These are phyloP conservation scores for Salicornia ramosissima DNA, from an alignment of 148 eudicot species.

Conservation along the genomic window DNA sequence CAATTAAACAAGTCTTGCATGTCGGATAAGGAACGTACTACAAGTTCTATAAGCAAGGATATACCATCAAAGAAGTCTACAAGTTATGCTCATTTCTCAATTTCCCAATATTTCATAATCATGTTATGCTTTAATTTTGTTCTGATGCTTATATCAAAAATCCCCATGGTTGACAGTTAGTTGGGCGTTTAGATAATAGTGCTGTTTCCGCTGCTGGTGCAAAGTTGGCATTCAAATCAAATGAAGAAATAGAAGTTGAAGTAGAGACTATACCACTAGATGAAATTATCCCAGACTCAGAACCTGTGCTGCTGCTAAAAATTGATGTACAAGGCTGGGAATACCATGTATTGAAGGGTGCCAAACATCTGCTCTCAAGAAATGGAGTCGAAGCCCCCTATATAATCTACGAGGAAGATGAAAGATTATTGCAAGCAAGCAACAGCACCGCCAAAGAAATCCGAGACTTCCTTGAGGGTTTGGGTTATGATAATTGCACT, in stretches of 20 bases:
- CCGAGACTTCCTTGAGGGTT: conserved; percentile 55
- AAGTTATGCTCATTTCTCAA: too few species aligned
- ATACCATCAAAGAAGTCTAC: too few species aligned
- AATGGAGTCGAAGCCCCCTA: conserved; percentile 82
- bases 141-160: background rate
- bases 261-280: conserved; percentile 80
- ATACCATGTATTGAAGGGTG: conserved; percentile 85
- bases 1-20: too few species aligned
- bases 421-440: conserved; percentile 83
- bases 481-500: conserved; percentile 72
- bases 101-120: too few species aligned
- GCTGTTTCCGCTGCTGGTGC: conserved; percentile 91
- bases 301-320: conserved; percentile 57
- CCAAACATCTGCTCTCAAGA: conserved; percentile 69
- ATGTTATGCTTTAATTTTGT: background rate
- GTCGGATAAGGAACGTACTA: too few species aligned
- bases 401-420: conserved; percentile 92
- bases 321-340: conserved; percentile 98
- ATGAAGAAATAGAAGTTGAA: conserved; percentile 76
- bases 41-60: too few species aligned
- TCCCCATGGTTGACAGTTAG: conserved; percentile 46
- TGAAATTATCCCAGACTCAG: conserved; percentile 50
- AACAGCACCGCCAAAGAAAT: conserved; percentile 80
- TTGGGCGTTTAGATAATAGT: conserved; percentile 92
- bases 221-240: conserved; percentile 87